Conservation (phyloP, 306 rosid genomes). For the Quillaja saponaria region DNA sequence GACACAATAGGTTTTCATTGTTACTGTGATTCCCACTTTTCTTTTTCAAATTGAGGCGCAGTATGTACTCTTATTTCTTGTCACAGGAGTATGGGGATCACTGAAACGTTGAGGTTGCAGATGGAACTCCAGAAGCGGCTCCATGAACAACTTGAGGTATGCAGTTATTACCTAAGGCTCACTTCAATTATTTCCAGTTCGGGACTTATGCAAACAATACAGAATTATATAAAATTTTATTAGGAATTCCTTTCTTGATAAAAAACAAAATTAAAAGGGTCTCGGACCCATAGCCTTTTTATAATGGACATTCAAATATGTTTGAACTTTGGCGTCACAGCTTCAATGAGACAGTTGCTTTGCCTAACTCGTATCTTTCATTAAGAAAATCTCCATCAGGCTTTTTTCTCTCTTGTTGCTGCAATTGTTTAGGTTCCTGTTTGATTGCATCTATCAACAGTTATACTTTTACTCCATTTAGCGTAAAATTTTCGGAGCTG, state of each 20-base stretch:
- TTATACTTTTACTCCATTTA: neutral
- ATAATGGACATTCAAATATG: neutral
- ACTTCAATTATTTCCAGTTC: slow-evolving; percentile 1
- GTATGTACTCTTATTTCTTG: slow-evolving; percentile 19
- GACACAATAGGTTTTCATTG: no score
- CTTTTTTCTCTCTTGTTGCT: neutral
- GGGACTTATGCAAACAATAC: neutral
- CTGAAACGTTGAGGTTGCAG: slow-evolving; percentile 89
- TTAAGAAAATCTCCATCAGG: neutral
- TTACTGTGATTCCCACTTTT: slow-evolving; percentile 14
- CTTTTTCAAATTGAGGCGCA: slow-evolving; percentile 6
- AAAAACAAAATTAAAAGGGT: neutral
- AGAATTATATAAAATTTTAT: neutral
- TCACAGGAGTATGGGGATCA: slow-evolving; percentile 77
- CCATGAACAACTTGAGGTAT: slow-evolving; percentile 97
- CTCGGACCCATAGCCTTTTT: no score
- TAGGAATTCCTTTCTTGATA: neutral
- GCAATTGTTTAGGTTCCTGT: neutral
- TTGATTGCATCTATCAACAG: neutral
- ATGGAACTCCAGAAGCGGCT: slow-evolving; percentile 98
- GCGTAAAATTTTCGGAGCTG: neutral
- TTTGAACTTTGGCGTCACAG: neutral
- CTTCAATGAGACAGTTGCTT: neutral
- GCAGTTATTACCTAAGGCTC: slow-evolving; percentile 12
- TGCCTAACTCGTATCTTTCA: neutral